These are phyloP conservation scores for Exserohilum rostratum DNA, from an alignment of 2,329 filamentous ascomycete species.

Conservation along the genomic window DNA sequence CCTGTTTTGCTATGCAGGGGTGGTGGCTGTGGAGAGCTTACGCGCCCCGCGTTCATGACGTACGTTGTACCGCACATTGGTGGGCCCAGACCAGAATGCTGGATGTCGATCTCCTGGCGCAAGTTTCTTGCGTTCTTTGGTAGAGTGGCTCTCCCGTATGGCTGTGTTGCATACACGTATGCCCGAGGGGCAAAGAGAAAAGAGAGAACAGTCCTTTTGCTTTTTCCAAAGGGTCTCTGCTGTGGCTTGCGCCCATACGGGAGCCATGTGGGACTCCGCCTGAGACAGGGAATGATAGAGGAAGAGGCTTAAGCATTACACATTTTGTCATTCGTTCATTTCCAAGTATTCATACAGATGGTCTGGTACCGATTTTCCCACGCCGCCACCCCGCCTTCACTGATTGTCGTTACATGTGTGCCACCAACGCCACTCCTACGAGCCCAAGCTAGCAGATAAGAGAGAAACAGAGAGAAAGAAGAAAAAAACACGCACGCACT, in stretches of 20 bases:
- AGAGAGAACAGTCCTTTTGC: background rate
- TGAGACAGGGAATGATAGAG: no score
- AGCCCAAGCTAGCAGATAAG: background rate
- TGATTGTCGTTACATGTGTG: background rate
- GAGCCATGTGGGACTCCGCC: background rate
- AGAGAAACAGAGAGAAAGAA: no score
- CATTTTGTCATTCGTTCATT: background rate
- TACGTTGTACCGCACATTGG: constrained; percentile 27
- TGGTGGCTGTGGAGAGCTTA: constrained; percentile 6
- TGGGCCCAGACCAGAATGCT: constrained; percentile 7
- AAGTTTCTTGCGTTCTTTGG: constrained; percentile 4
- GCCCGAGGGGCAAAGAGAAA: background rate
- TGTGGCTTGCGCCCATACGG: background rate
- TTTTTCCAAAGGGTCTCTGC: background rate
- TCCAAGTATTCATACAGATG: constrained; percentile 10
- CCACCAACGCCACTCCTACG: background rate
- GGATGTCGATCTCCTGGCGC: constrained; percentile 7
- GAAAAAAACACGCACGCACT: no score
- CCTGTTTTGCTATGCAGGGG: constrained; percentile 31
- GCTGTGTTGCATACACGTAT: background rate
- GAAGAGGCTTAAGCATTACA: background rate
- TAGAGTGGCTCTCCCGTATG: no score
- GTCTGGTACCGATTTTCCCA: background rate
- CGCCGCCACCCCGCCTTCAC: background rate
- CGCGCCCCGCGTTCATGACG: constrained; percentile 36